These are phyloP conservation scores for Clonostachys sp. DNA, from an alignment of 2,329 filamentous ascomycete genomes.

Conservation along the genomic window DNA sequence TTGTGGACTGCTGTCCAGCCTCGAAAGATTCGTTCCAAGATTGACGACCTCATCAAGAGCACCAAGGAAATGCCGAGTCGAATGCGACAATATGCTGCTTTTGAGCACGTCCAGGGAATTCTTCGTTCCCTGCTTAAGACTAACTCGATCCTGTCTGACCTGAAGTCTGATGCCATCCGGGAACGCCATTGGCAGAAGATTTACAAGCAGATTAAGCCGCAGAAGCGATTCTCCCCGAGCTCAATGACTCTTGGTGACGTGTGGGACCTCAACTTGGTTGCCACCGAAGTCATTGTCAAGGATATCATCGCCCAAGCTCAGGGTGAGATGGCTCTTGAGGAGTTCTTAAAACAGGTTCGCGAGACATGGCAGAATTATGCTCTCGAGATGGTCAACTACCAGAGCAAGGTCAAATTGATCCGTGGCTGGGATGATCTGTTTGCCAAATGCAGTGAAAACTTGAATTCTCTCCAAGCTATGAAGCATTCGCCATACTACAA, in stretches of 20 bases:
- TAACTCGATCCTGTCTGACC: conserved; percentile 79
- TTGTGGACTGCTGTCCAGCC: conserved; percentile 96
- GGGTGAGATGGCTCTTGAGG: conserved; percentile 96
- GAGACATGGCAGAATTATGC: conserved; percentile 96
- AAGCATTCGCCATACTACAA: conserved; percentile 98
- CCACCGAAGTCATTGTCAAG: conserved; percentile 82
- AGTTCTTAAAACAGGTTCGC: conserved; percentile 93
- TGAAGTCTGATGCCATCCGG: conserved; percentile 94
- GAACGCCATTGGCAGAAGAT: conserved; percentile 98
- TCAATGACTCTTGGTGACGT: conserved; percentile 97
- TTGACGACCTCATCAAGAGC: conserved; percentile 93
- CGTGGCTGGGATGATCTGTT: conserved; percentile 98
- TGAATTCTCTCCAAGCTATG: conserved; percentile 98
- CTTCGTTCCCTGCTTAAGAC: conserved; percentile 87
- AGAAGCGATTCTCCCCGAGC: conserved; percentile 88
- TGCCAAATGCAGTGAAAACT: conserved; percentile 94
- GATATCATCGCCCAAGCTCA: conserved; percentile 95
- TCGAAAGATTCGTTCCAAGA: conserved; percentile 81
- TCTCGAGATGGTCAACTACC: conserved; percentile 92
- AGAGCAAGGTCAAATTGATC: conserved; percentile 96
- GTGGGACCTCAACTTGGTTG: conserved; percentile 90
- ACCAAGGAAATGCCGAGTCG: conserved; percentile 98
- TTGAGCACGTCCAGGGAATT: conserved; percentile 93
- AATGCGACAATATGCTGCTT: conserved; percentile 99
- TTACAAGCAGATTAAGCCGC: conserved; percentile 90